Conservation (phyloP, 371 early-diverging fungal genomes). For the Mortierella sp. region DNA sequence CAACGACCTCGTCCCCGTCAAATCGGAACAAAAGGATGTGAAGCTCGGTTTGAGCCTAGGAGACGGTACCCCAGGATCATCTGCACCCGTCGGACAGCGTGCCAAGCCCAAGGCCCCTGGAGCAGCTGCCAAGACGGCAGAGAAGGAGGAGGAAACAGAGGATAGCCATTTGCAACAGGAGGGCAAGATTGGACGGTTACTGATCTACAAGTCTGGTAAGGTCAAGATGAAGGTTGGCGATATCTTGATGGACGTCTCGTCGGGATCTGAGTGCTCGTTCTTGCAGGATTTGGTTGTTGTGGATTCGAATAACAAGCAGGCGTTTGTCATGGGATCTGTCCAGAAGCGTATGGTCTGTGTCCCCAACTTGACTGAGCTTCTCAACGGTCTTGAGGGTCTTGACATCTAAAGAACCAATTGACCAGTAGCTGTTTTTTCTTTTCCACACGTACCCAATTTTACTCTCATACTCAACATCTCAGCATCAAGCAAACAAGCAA, state of each 20-base stretch:
- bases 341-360: constrained; percentile 74
- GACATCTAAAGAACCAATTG: constrained; percentile 28
- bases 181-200: constrained; percentile 77
- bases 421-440: no score
- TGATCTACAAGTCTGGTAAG: constrained; percentile 80
- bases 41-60: constrained; percentile 20
- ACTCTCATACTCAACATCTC: background rate
- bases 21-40: constrained; percentile 34
- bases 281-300: constrained; percentile 74
- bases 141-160: constrained; percentile 50
- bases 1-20: constrained; percentile 14
- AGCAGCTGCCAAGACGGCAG: background rate
- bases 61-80: constrained; percentile 5
- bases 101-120: constrained; percentile 33
- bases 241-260: constrained; percentile 71
- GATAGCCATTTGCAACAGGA: constrained; percentile 55
- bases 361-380: constrained; percentile 72
- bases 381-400: constrained; percentile 53
- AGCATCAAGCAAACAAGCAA: constrained; percentile 2
- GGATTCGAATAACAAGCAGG: constrained; percentile 67
- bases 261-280: constrained; percentile 72
- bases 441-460: background rate
- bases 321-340: constrained; percentile 75
- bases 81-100: constrained; percentile 52
- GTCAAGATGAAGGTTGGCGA: constrained; percentile 79